Evolutionary conservation across 2,329 filamentous ascomycete genomes (phyloP), one percentile per base, ranked within the genome.

Genomic region (Aspergillus thermomutatus): DNA sequence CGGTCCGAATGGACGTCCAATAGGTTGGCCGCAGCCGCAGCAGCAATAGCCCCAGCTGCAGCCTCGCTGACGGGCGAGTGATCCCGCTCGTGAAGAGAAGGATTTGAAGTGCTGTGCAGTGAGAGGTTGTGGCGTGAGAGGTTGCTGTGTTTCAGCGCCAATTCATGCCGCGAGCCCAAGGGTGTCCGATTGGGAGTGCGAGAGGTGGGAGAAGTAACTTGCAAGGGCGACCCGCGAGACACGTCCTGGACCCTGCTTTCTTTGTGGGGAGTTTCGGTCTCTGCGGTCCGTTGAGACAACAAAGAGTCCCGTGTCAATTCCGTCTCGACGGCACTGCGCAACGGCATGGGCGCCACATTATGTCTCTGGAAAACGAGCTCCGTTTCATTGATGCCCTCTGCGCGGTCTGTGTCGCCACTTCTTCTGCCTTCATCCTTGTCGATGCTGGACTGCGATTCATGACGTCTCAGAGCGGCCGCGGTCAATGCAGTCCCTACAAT

Each of bases 301-400:
- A 97, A 90, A 0, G 93, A 97, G 17, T 89, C 89, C 64, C 93
- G 83, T 0, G 93, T 97, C 54, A 97, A 75, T 52, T 97, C 92
- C 0, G 93, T 96, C 45, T 89, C 85, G 56, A 96, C 84, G 55
- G 91, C 90, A 73, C 92, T 96, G 73, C 89, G 88, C 60, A 96
- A 82, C 2, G 93, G 93, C 88, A 97, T 91, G 5, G 90, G 90
- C 6, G 92, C 88, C 14, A 90, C 83, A 50, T 86, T 79, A 52
- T 85, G 81, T 62, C 73, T 79, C 57, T 83, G 68, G 62, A 80
- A 79, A 19, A 77, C 70, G 40, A 82, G 77, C 53, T 84, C 83
- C 2, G 78, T 84, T 57, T 86, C 83, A 27, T 83, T 72, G 53
- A 83, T 69, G 66, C 74, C 86, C 49, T 79, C 78, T 57, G 56